Evolutionary conservation across 805 yeast genomes (phyloP).

Genomic region (Wickerhamomyces chambardii): DNA sequence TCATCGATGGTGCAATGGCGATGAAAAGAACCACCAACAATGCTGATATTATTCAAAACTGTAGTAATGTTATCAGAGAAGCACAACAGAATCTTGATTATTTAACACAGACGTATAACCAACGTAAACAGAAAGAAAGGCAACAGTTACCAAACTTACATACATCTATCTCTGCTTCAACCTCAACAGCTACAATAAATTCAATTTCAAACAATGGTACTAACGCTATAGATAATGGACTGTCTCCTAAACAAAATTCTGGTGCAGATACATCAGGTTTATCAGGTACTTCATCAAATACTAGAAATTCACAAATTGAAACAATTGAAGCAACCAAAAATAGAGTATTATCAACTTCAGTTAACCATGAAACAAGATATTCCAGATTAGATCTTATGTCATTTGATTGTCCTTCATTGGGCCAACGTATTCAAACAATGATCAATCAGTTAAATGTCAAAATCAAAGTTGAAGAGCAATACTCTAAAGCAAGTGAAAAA

Average conservation of each 20-base stretch:
- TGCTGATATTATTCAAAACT: conserved; percentile 77
- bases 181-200: background rate
- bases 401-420: conserved; percentile 90
- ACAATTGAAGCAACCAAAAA: background rate
- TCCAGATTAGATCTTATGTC: conserved; percentile 76
- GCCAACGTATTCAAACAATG: conserved; percentile 93
- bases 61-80: conserved; percentile 85
- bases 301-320: background rate
- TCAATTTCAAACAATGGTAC: too few relatives aligned
- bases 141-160: background rate
- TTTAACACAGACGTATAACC: conserved; percentile 66
- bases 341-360: conserved; percentile 25
- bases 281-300: background rate
- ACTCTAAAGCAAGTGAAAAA: conserved; percentile 87
- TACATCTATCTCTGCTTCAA: background rate
- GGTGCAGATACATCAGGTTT: conserved; percentile 1
- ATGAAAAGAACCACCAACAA: conserved; percentile 74
- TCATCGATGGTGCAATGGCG: conserved; percentile 80
- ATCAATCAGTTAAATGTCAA: conserved; percentile 91
- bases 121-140: conserved; percentile 28
- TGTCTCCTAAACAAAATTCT: too few relatives aligned
- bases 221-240: too few relatives aligned
- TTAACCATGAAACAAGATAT: conserved; percentile 27
- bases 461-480: conserved; percentile 88
- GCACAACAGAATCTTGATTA: conserved; percentile 89